phyloP scores from a whole-genome alignment of 805 yeast species.

The Candida patagonica region DNA sequence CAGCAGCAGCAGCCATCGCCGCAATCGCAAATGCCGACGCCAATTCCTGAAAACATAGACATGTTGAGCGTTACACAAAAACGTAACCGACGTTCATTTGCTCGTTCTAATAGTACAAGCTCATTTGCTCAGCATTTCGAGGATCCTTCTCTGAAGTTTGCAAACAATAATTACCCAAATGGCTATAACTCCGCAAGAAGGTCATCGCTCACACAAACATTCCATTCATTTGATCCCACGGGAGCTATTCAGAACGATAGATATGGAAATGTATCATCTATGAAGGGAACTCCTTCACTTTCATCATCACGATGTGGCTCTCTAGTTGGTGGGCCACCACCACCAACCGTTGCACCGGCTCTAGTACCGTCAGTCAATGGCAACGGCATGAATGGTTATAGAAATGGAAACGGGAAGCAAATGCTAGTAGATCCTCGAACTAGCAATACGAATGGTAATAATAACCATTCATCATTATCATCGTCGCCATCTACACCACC shows the following conservation, averaged over 20 bases:
- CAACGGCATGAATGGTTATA: neutral
- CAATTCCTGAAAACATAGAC: constrained; percentile 17
- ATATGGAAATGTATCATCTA: constrained; percentile 20
- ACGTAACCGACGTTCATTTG: constrained; percentile 11
- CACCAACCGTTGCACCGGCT: neutral
- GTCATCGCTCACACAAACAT: too few relatives aligned
- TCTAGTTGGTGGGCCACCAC: too few relatives aligned
- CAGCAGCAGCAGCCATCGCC: constrained; percentile 8
- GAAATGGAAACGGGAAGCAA: neutral
- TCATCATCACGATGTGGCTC: too few relatives aligned
- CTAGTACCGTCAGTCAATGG: neutral
- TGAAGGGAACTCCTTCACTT: constrained; percentile 13
- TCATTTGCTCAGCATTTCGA: neutral
- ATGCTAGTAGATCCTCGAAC: neutral
- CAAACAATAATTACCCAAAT: too few relatives aligned
- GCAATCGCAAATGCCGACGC: constrained; percentile 2
- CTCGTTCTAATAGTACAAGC: neutral
- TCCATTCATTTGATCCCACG: too few relatives aligned
- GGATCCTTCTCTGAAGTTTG: too few relatives aligned
- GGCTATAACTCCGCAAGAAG: too few relatives aligned
- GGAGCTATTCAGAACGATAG: constrained; percentile 11
- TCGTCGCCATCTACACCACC: neutral
- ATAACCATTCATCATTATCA: neutral
- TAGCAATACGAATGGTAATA: neutral
- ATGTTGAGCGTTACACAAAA: constrained; percentile 19